phyloP scores from a whole-genome alignment of 176 grass and related monocot species.

The Oryza glaberrima region DNA sequence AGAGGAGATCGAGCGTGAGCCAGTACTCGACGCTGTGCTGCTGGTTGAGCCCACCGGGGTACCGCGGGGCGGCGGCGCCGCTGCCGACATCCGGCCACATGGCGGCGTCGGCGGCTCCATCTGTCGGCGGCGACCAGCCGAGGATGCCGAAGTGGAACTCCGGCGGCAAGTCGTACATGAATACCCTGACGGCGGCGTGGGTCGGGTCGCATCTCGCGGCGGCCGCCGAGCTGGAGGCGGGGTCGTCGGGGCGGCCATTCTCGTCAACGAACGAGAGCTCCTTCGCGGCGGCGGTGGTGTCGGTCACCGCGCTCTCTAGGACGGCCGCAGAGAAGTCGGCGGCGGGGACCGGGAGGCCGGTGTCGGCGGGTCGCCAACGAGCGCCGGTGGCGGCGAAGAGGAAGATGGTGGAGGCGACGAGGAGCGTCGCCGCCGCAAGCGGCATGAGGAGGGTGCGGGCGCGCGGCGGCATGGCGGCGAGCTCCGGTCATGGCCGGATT shows the following conservation, averaged over 20 bases:
- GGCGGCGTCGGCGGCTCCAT: constrained; percentile 24
- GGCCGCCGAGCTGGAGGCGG: constrained; percentile 1
- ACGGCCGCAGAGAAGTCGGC: background rate
- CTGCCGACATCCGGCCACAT: constrained; percentile 65
- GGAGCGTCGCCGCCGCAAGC: constrained; percentile 50
- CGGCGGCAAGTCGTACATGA: constrained; percentile 86
- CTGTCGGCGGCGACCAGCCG: constrained; percentile 57
- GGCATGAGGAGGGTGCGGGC: constrained; percentile 43
- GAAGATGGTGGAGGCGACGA: constrained; percentile 68
- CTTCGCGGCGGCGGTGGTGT: background rate
- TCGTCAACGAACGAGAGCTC: constrained; percentile 51
- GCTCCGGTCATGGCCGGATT: constrained; percentile 25
- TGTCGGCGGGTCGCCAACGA: constrained; percentile 54
- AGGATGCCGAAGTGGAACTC: constrained; percentile 93
- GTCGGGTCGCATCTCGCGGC: constrained; percentile 51
- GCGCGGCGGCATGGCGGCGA: constrained; percentile 40
- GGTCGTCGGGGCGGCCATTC: constrained; percentile 46
- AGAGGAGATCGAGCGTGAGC: constrained; percentile 86
- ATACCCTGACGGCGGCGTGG: constrained; percentile 59
- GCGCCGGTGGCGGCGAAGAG: constrained; percentile 47
- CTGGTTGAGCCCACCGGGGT: constrained; percentile 90
- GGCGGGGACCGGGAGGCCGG: constrained; percentile 44
- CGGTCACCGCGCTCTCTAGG: accelerated
- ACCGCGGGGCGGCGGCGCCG: constrained; percentile 51
- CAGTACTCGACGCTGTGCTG: constrained; percentile 97